Evolutionary conservation across 2,329 filamentous ascomycete genomes (phyloP), one percentile per base, ranked within the genome.

Genomic region (Fusarium succisae): DNA sequence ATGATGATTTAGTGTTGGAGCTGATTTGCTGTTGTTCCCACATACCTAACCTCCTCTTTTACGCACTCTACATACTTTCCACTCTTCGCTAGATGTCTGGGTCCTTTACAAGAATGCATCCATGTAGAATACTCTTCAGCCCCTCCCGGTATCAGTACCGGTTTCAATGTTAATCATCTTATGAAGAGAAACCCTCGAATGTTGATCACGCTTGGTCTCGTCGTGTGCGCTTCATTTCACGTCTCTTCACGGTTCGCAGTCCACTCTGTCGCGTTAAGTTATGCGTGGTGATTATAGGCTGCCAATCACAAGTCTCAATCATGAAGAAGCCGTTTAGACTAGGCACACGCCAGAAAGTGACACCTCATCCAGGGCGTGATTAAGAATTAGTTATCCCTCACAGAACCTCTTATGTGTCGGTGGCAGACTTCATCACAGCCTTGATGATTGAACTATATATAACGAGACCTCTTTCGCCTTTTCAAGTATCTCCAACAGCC

Each of bases 381-480:
- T 26, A 26, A 5, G 0, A 13, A 17, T 3, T 5, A 13, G 0
- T 10, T 1, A 3, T 3, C 0, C 2, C 9, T 11, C 0, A n/a
- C 15, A 12, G 3, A 13, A 9, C 2, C n/a, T 18, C 6, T 8
- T 1, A 35, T 24, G 2, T 14, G 22, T 15, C 8, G 1, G 3
- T 51, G 6, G 3, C 8, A 35, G 8, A 11, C 48, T 8, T 15
- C 8, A 51, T 53, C 30, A 35, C 6, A 24, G 30, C 9, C 22
- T 15, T 3, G 7, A 2, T 5, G 32, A 15, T 35, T 10, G 22
- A 8, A 3, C 8, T 6, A 17, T 20, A 22, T 22, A 35, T 35
- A 35, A 24, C 24, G 12, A 20, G n/a, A 20, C 17, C 8, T 53
- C 30, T 8, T 20, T 6, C 12, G 17, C 4, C 12, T 35, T 24